These are phyloP conservation scores for Lentinus polychrous DNA, from an alignment of 1,284 basidiomycete genomes.

Conservation along the genomic window DNA sequence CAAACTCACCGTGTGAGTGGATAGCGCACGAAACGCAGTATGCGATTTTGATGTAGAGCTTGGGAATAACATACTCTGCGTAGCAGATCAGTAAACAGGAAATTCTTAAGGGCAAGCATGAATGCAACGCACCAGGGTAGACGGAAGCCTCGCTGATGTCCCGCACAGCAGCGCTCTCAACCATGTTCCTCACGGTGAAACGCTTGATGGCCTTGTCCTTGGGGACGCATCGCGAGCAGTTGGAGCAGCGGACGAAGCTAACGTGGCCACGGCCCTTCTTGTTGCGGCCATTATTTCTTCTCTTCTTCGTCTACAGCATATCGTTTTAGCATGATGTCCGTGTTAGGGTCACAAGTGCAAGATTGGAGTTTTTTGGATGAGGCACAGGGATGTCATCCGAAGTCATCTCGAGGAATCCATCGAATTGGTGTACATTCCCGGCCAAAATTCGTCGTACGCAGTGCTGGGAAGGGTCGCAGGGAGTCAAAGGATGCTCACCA, in stretches of 20 bases:
- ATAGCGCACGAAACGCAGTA: conserved; percentile 99
- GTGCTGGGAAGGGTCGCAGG: conserved; percentile 6
- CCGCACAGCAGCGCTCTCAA: conserved; percentile 95
- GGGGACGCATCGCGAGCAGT: conserved; percentile 91
- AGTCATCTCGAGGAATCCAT: conserved; percentile 22
- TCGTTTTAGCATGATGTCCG: conserved; percentile 6
- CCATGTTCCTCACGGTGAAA: conserved; percentile 99
- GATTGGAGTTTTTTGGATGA: not conserved
- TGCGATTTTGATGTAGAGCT: conserved; percentile 98
- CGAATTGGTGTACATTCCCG: conserved; percentile 13
- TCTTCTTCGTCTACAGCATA: conserved; percentile 84
- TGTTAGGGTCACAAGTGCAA: not conserved
- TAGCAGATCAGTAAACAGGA: not conserved
- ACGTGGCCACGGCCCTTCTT: conserved; percentile 98
- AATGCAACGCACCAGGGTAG: conserved; percentile 69
- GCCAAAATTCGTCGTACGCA: conserved; percentile 9
- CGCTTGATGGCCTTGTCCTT: conserved; percentile 99
- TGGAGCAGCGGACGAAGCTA: conserved; percentile 91
- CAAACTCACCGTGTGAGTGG: conserved; percentile 85
- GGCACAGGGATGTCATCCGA: conserved; percentile 19
- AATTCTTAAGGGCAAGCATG: not conserved
- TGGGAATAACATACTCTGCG: conserved; percentile 93
- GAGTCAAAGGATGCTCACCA: conserved; percentile 26
- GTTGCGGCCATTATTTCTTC: conserved; percentile 98
- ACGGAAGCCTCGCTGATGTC: conserved; percentile 97